Percentiles rank a stretch among this genome's conserved stretches.
phyloP scores from a whole-genome alignment of 345 rosid species.

The Hibiscus syriacus region DNA sequence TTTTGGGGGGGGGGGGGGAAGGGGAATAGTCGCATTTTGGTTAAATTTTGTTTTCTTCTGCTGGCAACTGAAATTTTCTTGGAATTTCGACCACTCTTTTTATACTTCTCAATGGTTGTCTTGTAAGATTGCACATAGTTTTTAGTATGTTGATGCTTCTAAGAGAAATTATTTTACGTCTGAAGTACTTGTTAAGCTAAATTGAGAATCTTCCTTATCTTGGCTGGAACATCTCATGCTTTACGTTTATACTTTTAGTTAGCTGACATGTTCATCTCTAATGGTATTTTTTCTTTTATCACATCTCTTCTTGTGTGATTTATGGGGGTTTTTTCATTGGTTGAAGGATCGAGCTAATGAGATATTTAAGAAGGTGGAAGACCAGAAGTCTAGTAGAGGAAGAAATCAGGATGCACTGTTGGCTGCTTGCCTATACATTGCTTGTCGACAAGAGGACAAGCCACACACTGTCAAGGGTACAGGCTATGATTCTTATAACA shows the following conservation, averaged over 20 bases:
- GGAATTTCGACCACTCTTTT: slow-evolving; percentile 4
- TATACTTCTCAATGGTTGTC: not conserved
- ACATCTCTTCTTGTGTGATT: not conserved
- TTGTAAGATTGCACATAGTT: not conserved
- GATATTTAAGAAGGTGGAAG: slow-evolving; percentile 92
- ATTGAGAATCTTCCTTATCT: not conserved
- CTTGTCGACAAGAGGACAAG: slow-evolving; percentile 98
- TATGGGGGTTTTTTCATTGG: slow-evolving; percentile 10
- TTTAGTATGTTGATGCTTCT: not conserved
- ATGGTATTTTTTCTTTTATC: slow-evolving; percentile 23
- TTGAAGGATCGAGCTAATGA: slow-evolving; percentile 96
- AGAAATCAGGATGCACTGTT: slow-evolving; percentile 97
- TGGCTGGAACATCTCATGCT: slow-evolving; percentile 21
- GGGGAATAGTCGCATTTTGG: not conserved
- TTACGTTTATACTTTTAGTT: not conserved
- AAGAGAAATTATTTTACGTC: slow-evolving; percentile 21
- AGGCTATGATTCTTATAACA: slow-evolving; percentile 51
- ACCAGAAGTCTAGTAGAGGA: slow-evolving; percentile 98
- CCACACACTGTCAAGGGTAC: slow-evolving; percentile 99
- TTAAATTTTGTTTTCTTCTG: not conserved
- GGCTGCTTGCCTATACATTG: slow-evolving; percentile 98
- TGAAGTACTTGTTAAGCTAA: slow-evolving; percentile 13
- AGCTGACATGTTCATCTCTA: not conserved
- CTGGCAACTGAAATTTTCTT: too few relatives aligned
- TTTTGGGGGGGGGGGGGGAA: not conserved